Conservation (phyloP, 306 rosid genomes). For the Canavalia ensiformis region DNA sequence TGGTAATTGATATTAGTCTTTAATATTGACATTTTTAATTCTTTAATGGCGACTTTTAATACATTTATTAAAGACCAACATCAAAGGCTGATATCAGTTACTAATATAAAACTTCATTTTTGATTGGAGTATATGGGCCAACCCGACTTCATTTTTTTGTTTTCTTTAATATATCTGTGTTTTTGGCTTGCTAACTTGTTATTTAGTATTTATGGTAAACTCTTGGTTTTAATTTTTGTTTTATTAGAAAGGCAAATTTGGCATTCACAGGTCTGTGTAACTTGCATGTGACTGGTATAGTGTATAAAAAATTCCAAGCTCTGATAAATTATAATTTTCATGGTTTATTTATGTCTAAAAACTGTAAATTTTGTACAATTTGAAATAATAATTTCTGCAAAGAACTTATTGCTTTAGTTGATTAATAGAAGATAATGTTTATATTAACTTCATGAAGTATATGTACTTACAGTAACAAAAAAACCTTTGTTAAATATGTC, state of each 20-base stretch:
- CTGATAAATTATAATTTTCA: constrained; percentile 7
- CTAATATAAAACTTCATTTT: too few species aligned
- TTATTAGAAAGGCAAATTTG: background rate
- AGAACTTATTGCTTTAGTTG: constrained; percentile 7
- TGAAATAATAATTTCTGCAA: constrained; percentile 20
- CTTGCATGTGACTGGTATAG: background rate
- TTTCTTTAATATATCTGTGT: background rate
- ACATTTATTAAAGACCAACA: too few species aligned
- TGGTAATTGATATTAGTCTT: too few species aligned
- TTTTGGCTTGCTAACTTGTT: constrained; percentile 6
- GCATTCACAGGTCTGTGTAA: background rate
- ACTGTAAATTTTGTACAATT: constrained; percentile 23
- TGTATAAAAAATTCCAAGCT: background rate
- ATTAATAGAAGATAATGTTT: constrained; percentile 26
- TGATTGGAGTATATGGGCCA: too few species aligned
- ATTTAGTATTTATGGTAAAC: background rate
- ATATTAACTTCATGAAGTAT: constrained; percentile 25
- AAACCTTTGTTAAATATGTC: constrained; percentile 30
- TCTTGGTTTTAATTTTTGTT: constrained; percentile 7
- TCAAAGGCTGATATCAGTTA: too few species aligned
- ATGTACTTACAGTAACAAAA: background rate
- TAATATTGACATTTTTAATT: too few species aligned
- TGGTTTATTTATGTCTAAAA: background rate
- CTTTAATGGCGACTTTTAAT: too few species aligned
- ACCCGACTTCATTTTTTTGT: background rate